phyloP scores from a whole-genome alignment of 2,329 filamentous ascomycete genomes.

The Epichloe hybrida region DNA sequence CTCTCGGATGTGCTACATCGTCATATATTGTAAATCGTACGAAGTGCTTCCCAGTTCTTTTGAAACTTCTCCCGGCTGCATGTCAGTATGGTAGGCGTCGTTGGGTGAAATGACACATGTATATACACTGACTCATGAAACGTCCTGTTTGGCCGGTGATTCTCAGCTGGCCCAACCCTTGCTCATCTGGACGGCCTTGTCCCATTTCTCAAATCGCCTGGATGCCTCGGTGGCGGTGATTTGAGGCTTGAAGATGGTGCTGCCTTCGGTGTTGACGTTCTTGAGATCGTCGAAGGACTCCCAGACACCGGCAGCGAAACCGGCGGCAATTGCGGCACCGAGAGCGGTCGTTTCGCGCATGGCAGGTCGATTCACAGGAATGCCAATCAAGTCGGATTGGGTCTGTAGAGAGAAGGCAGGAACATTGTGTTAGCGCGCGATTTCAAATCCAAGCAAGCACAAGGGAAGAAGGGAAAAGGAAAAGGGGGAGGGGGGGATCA shows the following conservation, averaged over 20 bases:
- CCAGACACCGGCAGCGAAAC: conserved; percentile 65
- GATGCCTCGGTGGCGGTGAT: conserved; percentile 45
- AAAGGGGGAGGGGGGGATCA: too few species aligned
- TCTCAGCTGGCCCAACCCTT: conserved; percentile 48
- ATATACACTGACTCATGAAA: conserved; percentile 2
- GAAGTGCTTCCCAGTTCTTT: too few species aligned
- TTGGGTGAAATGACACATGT: not conserved
- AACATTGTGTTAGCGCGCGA: not conserved
- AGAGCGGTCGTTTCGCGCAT: conserved; percentile 79
- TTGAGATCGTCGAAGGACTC: conserved; percentile 59
- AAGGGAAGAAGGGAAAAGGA: too few species aligned
- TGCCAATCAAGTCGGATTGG: conserved; percentile 68
- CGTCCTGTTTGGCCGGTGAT: not conserved
- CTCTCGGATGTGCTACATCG: too few species aligned
- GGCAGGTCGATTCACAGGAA: conserved; percentile 61
- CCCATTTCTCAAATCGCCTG: conserved; percentile 58
- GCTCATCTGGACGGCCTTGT: conserved; percentile 67
- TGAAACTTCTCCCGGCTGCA: too few species aligned
- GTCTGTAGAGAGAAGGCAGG: conserved; percentile 32
- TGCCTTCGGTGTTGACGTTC: conserved; percentile 55
- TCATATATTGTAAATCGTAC: too few species aligned
- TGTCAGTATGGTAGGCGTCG: too few species aligned
- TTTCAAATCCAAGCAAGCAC: not conserved
- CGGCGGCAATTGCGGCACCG: conserved; percentile 69
- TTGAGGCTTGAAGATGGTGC: conserved; percentile 53